These are phyloP conservation scores for Carnegiea gigantea DNA, from an alignment of 179 eudicot genomes.

Conservation along the genomic window DNA sequence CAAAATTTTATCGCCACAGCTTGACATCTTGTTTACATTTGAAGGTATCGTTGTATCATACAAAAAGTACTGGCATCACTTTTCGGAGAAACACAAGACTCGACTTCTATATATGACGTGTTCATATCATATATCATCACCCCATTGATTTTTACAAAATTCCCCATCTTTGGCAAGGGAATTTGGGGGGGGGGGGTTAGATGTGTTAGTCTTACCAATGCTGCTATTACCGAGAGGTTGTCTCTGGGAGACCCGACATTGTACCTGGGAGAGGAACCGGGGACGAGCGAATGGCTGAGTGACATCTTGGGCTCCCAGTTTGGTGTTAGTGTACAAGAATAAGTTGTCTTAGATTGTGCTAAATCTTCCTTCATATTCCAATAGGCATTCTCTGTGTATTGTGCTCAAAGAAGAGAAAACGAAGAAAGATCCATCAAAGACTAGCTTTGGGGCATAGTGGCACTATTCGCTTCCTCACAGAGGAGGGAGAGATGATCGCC, in stretches of 20 bases:
- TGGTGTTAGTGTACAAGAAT: background rate
- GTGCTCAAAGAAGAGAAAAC: background rate
- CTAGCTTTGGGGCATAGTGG: background rate
- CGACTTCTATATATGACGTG: background rate
- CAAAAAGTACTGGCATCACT: background rate
- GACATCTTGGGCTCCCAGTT: background rate
- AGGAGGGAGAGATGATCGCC: constrained; percentile 64
- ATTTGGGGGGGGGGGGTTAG: background rate
- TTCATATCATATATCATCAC: background rate
- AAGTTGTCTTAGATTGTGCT: background rate
- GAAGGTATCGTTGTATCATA: background rate
- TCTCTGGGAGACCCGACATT: background rate
- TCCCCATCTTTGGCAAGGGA: background rate
- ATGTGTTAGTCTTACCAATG: background rate
- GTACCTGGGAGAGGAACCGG: background rate
- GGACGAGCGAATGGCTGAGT: background rate
- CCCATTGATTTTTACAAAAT: background rate
- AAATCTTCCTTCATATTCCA: background rate
- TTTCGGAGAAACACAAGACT: background rate
- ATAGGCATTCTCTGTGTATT: background rate
- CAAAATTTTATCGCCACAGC: background rate
- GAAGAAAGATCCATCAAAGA: background rate
- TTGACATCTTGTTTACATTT: background rate
- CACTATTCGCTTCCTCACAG: constrained; percentile 15
- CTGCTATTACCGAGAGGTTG: background rate